phyloP scores from a whole-genome alignment of 1,284 basidiomycete genomes.

The Porodaedalea pini region DNA sequence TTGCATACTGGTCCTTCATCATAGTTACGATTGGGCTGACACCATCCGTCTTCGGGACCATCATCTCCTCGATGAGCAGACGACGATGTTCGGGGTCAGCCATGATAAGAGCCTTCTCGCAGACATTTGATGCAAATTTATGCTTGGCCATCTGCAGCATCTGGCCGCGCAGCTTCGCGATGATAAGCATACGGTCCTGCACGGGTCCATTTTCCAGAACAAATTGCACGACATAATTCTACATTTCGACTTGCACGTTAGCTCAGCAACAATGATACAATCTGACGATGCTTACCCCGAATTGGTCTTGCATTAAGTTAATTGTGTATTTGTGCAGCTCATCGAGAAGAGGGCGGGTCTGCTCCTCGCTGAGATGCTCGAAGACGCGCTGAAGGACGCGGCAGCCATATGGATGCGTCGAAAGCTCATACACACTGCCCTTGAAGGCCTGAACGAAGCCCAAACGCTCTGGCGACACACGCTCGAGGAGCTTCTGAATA shows the following conservation, averaged over 20 bases:
- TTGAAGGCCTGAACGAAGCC: slow-evolving; percentile 76
- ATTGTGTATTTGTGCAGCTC: slow-evolving; percentile 76
- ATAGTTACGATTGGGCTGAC: slow-evolving; percentile 66
- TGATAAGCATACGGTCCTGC: slow-evolving; percentile 67
- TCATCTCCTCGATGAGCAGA: slow-evolving; percentile 77
- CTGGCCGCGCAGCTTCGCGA: slow-evolving; percentile 73
- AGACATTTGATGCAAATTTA: slow-evolving; percentile 97
- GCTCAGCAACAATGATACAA: slow-evolving; percentile 14
- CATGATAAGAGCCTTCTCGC: slow-evolving; percentile 84
- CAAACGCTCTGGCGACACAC: slow-evolving; percentile 74
- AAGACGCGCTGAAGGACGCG: slow-evolving; percentile 93
- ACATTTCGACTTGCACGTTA: slow-evolving; percentile 18
- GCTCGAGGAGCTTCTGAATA: slow-evolving; percentile 81
- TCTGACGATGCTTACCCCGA: slow-evolving; percentile 59
- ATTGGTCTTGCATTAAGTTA: slow-evolving; percentile 82
- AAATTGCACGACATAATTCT: slow-evolving; percentile 97
- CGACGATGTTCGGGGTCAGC: slow-evolving; percentile 62
- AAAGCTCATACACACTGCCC: slow-evolving; percentile 80
- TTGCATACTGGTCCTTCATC: slow-evolving; percentile 92
- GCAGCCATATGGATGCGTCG: slow-evolving; percentile 92
- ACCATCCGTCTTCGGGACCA: slow-evolving; percentile 60
- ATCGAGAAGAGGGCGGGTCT: slow-evolving; percentile 73
- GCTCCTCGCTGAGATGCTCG: slow-evolving; percentile 74
- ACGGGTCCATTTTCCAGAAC: slow-evolving; percentile 78
- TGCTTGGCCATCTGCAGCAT: slow-evolving; percentile 81